These are phyloP conservation scores for Rubia occidens DNA, from an alignment of 305 asterid species.

Conservation along the genomic window DNA sequence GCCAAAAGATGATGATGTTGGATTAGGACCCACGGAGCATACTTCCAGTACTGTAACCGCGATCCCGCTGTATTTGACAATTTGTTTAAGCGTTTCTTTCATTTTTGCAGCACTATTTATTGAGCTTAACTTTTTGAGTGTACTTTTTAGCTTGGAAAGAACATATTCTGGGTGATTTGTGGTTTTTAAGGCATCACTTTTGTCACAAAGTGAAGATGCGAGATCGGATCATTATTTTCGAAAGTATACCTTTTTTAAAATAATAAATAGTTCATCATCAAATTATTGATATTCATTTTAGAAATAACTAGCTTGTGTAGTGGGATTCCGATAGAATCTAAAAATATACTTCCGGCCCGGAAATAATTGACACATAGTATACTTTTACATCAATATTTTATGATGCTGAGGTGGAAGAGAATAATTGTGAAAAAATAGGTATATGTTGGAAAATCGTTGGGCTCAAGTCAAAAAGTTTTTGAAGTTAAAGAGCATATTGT, in stretches of 20 bases:
- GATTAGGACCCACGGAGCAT: neutral
- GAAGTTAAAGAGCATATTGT: too few species aligned
- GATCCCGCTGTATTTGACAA: neutral
- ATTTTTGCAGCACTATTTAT: neutral
- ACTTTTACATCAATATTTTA: too few species aligned
- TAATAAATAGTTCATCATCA: too few species aligned
- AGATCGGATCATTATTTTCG: neutral
- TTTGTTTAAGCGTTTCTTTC: neutral
- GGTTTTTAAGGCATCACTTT: neutral
- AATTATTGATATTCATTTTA: too few species aligned
- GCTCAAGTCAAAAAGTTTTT: too few species aligned
- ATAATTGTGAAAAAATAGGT: too few species aligned
- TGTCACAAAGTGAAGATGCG: neutral
- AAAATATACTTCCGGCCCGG: too few species aligned
- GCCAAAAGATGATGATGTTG: conserved; percentile 7
- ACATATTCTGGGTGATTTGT: neutral
- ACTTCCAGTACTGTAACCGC: conserved; percentile 7
- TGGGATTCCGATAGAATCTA: too few species aligned
- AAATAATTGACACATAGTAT: too few species aligned
- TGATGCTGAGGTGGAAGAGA: too few species aligned
- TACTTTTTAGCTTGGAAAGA: neutral
- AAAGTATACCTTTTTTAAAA: neutral
- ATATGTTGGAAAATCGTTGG: too few species aligned
- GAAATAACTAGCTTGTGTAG: too few species aligned
- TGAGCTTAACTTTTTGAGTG: neutral